Evolutionary conservation across 1,284 basidiomycete genomes (phyloP).

Genomic region (Coniferiporia sulphurascens): DNA sequence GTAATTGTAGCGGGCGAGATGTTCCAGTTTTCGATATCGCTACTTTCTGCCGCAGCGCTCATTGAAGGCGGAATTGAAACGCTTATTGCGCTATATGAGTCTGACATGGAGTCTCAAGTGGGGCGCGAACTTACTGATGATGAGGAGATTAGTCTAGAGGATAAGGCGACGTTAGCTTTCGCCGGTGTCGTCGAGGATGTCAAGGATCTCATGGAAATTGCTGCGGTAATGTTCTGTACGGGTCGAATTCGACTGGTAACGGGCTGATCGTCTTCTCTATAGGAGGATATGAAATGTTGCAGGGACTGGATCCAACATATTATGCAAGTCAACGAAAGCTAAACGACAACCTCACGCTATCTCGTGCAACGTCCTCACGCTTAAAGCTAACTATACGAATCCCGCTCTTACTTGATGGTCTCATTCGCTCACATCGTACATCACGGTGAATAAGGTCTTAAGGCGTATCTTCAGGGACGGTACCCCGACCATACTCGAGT

Average conservation of each 20-base stretch:
- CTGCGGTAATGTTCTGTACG: too few relatives aligned
- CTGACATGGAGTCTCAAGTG: constrained; percentile 25
- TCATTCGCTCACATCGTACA: too few relatives aligned
- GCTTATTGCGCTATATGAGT: constrained; percentile 34
- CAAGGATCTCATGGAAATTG: too few relatives aligned
- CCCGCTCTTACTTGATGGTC: too few relatives aligned
- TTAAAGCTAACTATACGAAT: too few relatives aligned
- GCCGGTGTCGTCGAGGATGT: background rate
- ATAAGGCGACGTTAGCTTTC: background rate
- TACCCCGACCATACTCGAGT: too few relatives aligned
- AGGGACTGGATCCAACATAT: background rate
- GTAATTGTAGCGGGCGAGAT: constrained; percentile 41
- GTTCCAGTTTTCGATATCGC: constrained; percentile 43
- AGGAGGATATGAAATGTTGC: background rate
- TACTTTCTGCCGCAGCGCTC: constrained; percentile 46
- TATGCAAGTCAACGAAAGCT: background rate
- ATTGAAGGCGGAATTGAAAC: constrained; percentile 38
- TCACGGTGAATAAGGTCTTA: too few relatives aligned
- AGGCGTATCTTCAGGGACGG: too few relatives aligned
- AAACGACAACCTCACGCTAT: too few relatives aligned
- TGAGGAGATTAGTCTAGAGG: background rate
- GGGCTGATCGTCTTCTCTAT: background rate
- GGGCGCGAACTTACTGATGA: background rate
- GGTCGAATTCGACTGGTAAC: too few relatives aligned
- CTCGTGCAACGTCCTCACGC: too few relatives aligned